phyloP scores from a whole-genome alignment of 1,284 basidiomycete genomes.

The Takashimella koratensis region DNA sequence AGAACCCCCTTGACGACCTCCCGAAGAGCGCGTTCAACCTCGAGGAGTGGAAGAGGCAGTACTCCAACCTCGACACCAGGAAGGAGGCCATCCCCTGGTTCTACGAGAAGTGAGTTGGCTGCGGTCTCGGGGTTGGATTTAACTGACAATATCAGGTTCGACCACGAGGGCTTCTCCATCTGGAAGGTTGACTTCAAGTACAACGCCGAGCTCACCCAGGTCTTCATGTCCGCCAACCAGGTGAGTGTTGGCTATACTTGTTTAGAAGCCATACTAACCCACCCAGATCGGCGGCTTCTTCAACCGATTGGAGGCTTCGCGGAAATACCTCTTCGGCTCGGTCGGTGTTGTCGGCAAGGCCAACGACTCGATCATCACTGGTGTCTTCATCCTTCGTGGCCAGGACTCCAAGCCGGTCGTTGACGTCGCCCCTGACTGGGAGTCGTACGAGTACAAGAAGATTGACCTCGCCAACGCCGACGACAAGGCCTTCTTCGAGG shows the following conservation, averaged over 20 bases:
- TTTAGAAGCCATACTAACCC: background rate
- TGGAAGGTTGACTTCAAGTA: conserved; percentile 95
- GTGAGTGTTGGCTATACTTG: conserved; percentile 8
- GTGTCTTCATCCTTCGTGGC: conserved; percentile 79
- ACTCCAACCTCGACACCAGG: conserved; percentile 97
- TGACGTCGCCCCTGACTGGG: conserved; percentile 80
- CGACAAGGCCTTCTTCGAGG: conserved; percentile 86
- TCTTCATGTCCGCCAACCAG: conserved; percentile 80
- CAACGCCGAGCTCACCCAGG: conserved; percentile 86
- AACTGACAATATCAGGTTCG: conserved; percentile 61
- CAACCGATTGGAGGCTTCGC: conserved; percentile 87
- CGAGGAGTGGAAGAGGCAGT: conserved; percentile 96
- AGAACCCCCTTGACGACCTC: conserved; percentile 90
- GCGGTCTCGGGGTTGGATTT: conserved; percentile 1
- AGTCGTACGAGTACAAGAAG: conserved; percentile 78
- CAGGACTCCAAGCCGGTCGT: conserved; percentile 62
- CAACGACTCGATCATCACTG: conserved; percentile 73
- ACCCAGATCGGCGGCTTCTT: conserved; percentile 92
- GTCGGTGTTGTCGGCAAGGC: conserved; percentile 80
- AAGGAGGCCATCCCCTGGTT: conserved; percentile 74
- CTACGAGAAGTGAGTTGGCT: conserved; percentile 69
- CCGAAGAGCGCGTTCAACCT: conserved; percentile 91
- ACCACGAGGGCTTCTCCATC: conserved; percentile 83
- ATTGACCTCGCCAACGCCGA: conserved; percentile 58
- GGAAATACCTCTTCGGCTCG: conserved; percentile 93